A percentile compares a stretch with the other conserved stretches of the same genome.
Evolutionary conservation across 2,329 filamentous ascomycete genomes (phyloP).

Genomic region (Dichotomopilus funicola): DNA sequence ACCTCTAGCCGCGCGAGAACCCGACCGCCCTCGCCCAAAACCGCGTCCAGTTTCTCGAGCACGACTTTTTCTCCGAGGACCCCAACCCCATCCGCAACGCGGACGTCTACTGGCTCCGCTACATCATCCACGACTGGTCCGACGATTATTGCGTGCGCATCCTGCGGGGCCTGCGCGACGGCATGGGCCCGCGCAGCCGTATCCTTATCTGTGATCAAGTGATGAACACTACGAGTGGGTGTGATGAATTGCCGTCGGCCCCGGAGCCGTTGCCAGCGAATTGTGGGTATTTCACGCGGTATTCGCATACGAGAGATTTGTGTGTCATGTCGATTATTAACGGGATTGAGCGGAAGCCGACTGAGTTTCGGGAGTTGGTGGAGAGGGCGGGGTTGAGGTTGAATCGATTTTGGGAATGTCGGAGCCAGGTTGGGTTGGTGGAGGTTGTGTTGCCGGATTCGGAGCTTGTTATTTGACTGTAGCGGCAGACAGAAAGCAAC

Average conservation of each 20-base stretch:
- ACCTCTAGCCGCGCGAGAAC: neutral
- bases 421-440: neutral
- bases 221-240: neutral
- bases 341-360: neutral
- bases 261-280: neutral
- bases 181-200: slow-evolving; percentile 15
- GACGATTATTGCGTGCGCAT: slow-evolving; percentile 18
- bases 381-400: neutral
- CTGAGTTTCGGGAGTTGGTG: neutral
- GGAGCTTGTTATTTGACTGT: neutral
- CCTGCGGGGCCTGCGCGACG: slow-evolving; percentile 11
- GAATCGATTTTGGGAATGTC: neutral
- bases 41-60: slow-evolving; percentile 9
- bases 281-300: neutral
- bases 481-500: neutral
- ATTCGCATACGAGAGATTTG: neutral
- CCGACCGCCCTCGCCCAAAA: neutral
- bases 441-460: neutral
- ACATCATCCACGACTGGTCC: slow-evolving; percentile 23
- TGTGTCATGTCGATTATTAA: neutral
- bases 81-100: slow-evolving; percentile 8
- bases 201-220: slow-evolving; percentile 14
- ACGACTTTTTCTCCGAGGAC: slow-evolving; percentile 20
- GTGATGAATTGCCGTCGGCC: neutral
- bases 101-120: slow-evolving; percentile 16